phyloP scores from a whole-genome alignment of 2,329 filamentous ascomycete genomes.

The Colletotrichum noveboracense region DNA sequence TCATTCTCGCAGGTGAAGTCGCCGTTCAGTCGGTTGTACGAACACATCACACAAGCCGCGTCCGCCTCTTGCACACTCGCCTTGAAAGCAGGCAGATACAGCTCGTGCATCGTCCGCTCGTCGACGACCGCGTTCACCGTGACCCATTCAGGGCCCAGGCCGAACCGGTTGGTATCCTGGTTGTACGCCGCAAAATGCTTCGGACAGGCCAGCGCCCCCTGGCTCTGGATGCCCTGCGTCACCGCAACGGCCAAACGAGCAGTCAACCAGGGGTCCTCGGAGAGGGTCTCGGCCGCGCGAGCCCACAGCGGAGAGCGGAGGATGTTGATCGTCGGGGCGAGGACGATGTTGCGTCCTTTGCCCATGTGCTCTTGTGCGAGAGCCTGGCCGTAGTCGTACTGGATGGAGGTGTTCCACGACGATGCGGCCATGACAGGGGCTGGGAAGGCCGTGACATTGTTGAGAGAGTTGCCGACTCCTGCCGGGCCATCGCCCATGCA shows the following conservation, averaged over 20 bases:
- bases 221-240: constrained; percentile 35
- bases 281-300: constrained; percentile 69
- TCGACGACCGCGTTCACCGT: constrained; percentile 50
- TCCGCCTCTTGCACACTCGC: constrained; percentile 61
- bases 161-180: constrained; percentile 40
- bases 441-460: not conserved
- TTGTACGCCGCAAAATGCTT: constrained; percentile 50
- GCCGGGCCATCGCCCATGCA: constrained; percentile 5
- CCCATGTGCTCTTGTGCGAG: constrained; percentile 25
- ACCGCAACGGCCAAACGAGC: constrained; percentile 28
- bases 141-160: constrained; percentile 41
- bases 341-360: constrained; percentile 62
- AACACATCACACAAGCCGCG: constrained; percentile 62
- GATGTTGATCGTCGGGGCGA: constrained; percentile 68
- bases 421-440: not conserved
- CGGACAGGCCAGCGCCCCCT: constrained; percentile 33
- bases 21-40: constrained; percentile 59
- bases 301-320: constrained; percentile 67
- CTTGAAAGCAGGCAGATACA: constrained; percentile 69
- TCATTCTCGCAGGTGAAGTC: constrained; percentile 31
- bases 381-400: constrained; percentile 10
- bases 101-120: constrained; percentile 63
- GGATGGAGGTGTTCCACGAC: constrained; percentile 35
- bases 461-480: not conserved
- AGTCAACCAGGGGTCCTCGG: constrained; percentile 50